Evolutionary conservation across 306 rosid genomes (phyloP).

Genomic region (Inga oerstediana): DNA sequence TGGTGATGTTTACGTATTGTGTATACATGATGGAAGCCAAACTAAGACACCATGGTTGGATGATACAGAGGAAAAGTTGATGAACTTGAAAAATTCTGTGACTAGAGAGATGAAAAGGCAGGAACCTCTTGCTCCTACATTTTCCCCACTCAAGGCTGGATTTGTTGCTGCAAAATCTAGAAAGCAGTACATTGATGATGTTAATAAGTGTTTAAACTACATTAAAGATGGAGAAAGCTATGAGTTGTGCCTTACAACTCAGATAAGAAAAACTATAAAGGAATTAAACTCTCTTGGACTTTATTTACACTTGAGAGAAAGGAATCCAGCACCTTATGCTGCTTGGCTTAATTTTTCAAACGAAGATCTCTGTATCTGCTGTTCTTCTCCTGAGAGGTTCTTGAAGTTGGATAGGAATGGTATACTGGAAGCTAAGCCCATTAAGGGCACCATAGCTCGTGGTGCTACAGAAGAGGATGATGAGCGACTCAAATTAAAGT

Average conservation of each 20-base stretch:
- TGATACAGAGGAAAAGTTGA: conserved; percentile 69
- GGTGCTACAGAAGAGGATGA: conserved; percentile 82
- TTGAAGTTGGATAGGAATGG: conserved; percentile 72
- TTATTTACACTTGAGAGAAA: conserved; percentile 85
- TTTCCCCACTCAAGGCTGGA: conserved; percentile 43
- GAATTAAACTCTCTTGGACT: conserved; percentile 64
- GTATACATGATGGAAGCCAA: conserved; percentile 58
- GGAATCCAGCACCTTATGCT: conserved; percentile 96
- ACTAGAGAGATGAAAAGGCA: conserved; percentile 42
- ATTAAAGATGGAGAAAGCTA: conserved; percentile 97
- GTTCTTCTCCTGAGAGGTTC: conserved; percentile 98
- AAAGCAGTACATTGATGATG: conserved; percentile 74
- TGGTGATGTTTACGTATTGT: conserved; percentile 82
- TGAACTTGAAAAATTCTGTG: conserved; percentile 49
- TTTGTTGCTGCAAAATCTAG: conserved; percentile 73
- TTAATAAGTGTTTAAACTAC: conserved; percentile 74
- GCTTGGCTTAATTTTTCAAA: conserved; percentile 94
- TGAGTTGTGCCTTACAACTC: conserved; percentile 95
- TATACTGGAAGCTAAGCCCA: conserved; percentile 93
- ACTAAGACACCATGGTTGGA: conserved; percentile 67
- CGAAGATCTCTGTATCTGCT: conserved; percentile 74
- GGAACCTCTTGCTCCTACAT: conserved; percentile 30
- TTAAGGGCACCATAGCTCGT: conserved; percentile 92
- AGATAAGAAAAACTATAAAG: conserved; percentile 66
- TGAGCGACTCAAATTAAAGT: conserved; percentile 61